Evolutionary conservation across 2,329 filamentous ascomycete genomes (phyloP).

Genomic region (Bipolaris gigantea): DNA sequence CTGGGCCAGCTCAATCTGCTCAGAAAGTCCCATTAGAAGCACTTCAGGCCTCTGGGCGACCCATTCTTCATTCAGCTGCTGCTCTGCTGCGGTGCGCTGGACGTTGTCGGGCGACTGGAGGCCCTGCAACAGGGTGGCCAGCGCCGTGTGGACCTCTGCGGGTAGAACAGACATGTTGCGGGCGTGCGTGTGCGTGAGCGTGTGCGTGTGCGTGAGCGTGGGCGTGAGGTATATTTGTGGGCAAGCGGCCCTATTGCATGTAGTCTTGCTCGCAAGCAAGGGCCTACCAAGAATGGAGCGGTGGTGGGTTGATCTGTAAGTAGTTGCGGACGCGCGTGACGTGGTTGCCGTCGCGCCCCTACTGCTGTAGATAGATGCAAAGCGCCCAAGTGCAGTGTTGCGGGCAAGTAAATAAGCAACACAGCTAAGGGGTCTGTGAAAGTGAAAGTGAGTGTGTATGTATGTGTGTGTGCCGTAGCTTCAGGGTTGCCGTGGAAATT

Average conservation of each 20-base stretch:
- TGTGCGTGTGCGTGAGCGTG: too few species aligned
- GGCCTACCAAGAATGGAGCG: constrained; percentile 1
- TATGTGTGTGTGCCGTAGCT: constrained; percentile 1
- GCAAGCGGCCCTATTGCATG: constrained; percentile 23
- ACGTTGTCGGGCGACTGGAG: constrained; percentile 89
- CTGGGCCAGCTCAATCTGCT: constrained; percentile 81
- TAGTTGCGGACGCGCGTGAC: constrained; percentile 14
- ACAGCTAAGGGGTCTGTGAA: neutral
- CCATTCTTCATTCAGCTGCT: constrained; percentile 90
- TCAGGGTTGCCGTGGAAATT: constrained; percentile 21
- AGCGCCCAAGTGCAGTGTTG: neutral
- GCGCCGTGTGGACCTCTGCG: constrained; percentile 79
- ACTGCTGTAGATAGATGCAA: constrained; percentile 6
- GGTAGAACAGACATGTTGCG: constrained; percentile 79
- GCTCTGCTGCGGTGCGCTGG: constrained; percentile 82
- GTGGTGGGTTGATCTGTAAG: neutral
- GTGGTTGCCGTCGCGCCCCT: constrained; percentile 8
- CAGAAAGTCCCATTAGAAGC: constrained; percentile 88
- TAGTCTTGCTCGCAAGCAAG: constrained; percentile 16
- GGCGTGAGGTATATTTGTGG: constrained; percentile 15
- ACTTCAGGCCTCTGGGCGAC: constrained; percentile 78
- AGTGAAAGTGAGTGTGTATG: neutral
- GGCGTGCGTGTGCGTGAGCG: constrained; percentile 10
- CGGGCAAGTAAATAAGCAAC: constrained; percentile 6
- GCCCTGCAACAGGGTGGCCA: constrained; percentile 82